Evolutionary conservation across 1,284 basidiomycete species (phyloP).

Genomic region (Trichosporon sp.): DNA sequence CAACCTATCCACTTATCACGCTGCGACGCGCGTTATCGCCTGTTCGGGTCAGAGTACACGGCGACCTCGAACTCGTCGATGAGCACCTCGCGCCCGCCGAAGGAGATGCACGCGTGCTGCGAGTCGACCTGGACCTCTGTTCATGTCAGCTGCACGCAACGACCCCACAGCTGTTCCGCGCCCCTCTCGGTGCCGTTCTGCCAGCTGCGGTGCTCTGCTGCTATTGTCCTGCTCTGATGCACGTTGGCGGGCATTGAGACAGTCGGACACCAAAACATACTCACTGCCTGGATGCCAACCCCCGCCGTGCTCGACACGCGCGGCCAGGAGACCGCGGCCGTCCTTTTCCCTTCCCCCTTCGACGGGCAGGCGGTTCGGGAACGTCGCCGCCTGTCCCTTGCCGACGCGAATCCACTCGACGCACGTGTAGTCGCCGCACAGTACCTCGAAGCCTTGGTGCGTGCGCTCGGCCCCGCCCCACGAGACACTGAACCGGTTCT

Average conservation of each 20-base stretch:
- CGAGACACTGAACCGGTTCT: slow-evolving; percentile 46
- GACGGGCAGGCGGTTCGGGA: slow-evolving; percentile 48
- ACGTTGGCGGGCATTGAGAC: no score
- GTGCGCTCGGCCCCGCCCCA: slow-evolving; percentile 49
- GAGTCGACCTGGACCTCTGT: slow-evolving; percentile 6
- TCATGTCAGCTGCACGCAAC: background rate
- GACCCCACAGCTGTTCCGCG: no score
- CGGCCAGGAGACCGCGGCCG: slow-evolving; percentile 45
- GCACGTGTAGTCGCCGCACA: slow-evolving; percentile 48
- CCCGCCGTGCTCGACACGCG: slow-evolving; percentile 46
- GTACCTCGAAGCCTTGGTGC: slow-evolving; percentile 46
- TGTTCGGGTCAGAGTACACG: slow-evolving; percentile 2
- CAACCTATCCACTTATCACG: background rate
- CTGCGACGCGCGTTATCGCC: background rate
- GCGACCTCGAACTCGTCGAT: slow-evolving; percentile 12
- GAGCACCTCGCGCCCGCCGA: slow-evolving; percentile 8
- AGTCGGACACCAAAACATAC: slow-evolving; percentile 22
- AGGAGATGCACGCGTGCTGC: slow-evolving; percentile 7
- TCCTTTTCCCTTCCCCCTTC: slow-evolving; percentile 53
- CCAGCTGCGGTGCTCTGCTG: no score
- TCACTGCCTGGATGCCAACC: slow-evolving; percentile 52
- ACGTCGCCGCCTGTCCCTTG: slow-evolving; percentile 41
- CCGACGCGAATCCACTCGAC: slow-evolving; percentile 51
- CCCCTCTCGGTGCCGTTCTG: no score
- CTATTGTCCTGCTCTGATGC: no score